phyloP scores from a whole-genome alignment of 129 eudicot species.

The Sambucus nigra region DNA sequence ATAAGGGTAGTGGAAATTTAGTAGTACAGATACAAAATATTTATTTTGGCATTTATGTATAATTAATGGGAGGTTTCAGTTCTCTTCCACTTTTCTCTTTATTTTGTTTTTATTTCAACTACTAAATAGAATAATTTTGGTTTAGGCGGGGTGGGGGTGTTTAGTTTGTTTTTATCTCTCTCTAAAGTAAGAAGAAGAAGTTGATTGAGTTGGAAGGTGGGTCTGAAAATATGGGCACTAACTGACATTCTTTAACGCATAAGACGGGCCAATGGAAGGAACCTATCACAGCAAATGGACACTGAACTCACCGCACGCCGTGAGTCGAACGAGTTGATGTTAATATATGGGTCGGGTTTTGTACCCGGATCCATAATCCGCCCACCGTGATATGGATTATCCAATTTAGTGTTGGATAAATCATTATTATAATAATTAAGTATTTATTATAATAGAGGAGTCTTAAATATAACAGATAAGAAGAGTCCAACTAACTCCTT shows the following conservation, averaged over 20 bases:
- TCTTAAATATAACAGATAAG: too few relatives aligned
- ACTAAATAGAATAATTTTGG: too few relatives aligned
- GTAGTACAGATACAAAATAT: too few relatives aligned
- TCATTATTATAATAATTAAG: too few relatives aligned
- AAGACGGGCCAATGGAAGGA: neutral
- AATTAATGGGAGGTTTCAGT: slow-evolving; percentile 1
- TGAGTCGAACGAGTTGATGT: neutral
- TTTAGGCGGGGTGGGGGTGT: neutral
- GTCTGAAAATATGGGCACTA: neutral
- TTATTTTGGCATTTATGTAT: neutral
- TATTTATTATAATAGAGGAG: too few relatives aligned
- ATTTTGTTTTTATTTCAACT: too few relatives aligned
- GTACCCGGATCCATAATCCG: too few relatives aligned
- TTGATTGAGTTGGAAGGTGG: neutral
- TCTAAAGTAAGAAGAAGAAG: neutral
- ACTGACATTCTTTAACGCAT: neutral
- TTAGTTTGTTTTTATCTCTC: neutral
- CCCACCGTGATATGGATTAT: too few relatives aligned
- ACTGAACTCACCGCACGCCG: neutral
- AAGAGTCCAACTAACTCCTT: too few relatives aligned
- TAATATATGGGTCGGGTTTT: too few relatives aligned
- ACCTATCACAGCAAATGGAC: neutral
- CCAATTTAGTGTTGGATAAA: too few relatives aligned
- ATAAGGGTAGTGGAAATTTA: too few relatives aligned
- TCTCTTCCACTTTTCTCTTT: neutral